A percentile compares a stretch with the other conserved stretches of the same genome.
Evolutionary conservation across 1,284 basidiomycete genomes (phyloP).

Genomic region (Leccinum solheimii): DNA sequence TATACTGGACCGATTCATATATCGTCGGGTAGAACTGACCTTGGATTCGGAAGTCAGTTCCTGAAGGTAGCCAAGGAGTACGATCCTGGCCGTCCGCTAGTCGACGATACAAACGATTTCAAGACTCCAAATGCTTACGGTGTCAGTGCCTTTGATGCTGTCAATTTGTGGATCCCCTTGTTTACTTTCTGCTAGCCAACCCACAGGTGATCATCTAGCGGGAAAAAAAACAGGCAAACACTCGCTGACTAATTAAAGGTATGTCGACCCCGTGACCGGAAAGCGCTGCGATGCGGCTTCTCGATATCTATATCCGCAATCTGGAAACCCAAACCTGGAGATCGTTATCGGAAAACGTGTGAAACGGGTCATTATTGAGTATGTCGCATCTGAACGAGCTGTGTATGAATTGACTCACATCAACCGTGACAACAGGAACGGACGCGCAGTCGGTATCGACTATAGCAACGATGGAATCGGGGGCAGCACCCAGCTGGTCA

Average conservation of each 20-base stretch:
- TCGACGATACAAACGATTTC: constrained; percentile 49
- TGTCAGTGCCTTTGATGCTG: constrained; percentile 35
- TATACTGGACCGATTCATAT: constrained; percentile 54
- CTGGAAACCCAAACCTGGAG: constrained; percentile 42
- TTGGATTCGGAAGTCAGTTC: constrained; percentile 47
- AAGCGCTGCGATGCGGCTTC: constrained; percentile 60
- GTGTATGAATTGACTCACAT: not conserved
- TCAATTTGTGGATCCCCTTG: not conserved
- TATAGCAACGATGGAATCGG: not conserved
- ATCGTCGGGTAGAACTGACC: constrained; percentile 40
- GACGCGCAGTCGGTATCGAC: constrained; percentile 8
- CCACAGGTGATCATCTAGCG: constrained; percentile 7
- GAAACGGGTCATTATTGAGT: constrained; percentile 53
- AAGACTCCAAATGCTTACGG: constrained; percentile 43
- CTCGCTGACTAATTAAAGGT: constrained; percentile 35
- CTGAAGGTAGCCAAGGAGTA: constrained; percentile 44
- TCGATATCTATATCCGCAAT: constrained; percentile 55
- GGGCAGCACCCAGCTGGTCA: constrained; percentile 20
- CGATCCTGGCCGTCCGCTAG: constrained; percentile 42
- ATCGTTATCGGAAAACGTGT: constrained; percentile 45
- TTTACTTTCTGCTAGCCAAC: constrained; percentile 1
- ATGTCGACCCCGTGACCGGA: constrained; percentile 51
- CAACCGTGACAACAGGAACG: constrained; percentile 1
- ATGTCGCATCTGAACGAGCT: not conserved
- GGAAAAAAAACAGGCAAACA: too few relatives aligned